A percentile compares a stretch with the other conserved stretches of the same genome.
phyloP scores from a whole-genome alignment of 2,329 filamentous ascomycete species.

The Herpotrichia juniperi region DNA sequence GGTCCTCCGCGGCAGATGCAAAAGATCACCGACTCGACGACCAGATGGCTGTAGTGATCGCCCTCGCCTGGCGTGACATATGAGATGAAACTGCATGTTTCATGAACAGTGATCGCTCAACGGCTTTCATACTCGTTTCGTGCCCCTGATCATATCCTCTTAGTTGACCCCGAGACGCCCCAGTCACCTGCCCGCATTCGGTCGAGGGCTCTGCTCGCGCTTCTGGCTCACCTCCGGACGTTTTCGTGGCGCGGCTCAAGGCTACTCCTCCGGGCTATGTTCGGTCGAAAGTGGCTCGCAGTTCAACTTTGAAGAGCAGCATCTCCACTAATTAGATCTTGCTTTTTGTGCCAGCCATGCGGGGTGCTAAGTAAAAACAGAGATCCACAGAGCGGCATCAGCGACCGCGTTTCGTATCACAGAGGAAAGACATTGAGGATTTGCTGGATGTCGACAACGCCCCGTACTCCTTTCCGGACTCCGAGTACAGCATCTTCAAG shows the following conservation, averaged over 20 bases:
- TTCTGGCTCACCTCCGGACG: background rate
- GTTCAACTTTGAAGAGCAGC: background rate
- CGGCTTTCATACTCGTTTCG: constrained; percentile 7
- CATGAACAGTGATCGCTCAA: constrained; percentile 14
- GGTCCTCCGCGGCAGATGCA: background rate
- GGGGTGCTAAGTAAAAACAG: constrained; percentile 16
- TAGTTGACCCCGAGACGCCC: background rate
- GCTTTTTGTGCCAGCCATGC: constrained; percentile 10
- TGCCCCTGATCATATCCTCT: constrained; percentile 3
- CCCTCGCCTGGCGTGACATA: constrained; percentile 12
- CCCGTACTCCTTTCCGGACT: background rate
- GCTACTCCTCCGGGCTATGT: constrained; percentile 5
- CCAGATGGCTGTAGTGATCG: constrained; percentile 2
- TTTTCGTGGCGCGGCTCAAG: background rate
- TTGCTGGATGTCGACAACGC: background rate
- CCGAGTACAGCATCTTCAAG: too few relatives aligned
- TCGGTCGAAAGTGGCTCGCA: constrained; percentile 9
- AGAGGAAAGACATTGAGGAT: background rate
- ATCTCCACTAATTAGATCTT: constrained; percentile 12
- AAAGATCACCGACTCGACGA: constrained; percentile 5
- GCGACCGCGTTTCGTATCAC: constrained; percentile 2
- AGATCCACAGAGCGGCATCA: constrained; percentile 1
- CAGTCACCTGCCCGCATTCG: background rate
- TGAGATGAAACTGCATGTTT: constrained; percentile 20
- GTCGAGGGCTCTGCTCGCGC: background rate